Conservation (phyloP, 139 green algal species). For the Bryopsis sp. region DNA sequence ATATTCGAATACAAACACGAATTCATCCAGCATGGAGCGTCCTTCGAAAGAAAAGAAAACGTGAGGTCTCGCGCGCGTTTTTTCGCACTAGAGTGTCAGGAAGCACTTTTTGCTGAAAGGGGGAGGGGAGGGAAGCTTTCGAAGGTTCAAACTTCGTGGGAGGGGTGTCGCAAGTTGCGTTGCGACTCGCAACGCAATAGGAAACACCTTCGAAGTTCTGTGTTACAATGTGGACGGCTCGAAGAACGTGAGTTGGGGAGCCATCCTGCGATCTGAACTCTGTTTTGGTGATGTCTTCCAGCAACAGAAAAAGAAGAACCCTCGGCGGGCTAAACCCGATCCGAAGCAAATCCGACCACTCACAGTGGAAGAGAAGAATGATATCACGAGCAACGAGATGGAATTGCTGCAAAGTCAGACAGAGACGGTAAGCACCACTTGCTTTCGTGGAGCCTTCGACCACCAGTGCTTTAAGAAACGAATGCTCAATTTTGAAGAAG, state of each 20-base stretch:
- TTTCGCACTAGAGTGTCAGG: neutral
- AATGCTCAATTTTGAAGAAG: constrained; percentile 1
- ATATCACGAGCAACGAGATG: constrained; percentile 48
- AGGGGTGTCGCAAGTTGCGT: too few species aligned
- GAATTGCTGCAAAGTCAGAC: constrained; percentile 50
- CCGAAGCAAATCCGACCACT: constrained; percentile 25
- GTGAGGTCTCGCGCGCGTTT: neutral
- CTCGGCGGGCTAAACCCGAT: constrained; percentile 14
- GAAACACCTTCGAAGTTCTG: neutral
- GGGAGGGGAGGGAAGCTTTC: too few species aligned
- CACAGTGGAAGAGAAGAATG: constrained; percentile 56
- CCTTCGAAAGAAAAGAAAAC: neutral
- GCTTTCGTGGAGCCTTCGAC: neutral
- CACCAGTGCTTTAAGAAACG: neutral
- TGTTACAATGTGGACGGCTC: neutral
- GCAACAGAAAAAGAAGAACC: constrained; percentile 31
- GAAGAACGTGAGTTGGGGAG: neutral
- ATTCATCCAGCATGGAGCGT: neutral
- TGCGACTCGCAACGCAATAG: neutral
- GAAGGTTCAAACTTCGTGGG: too few species aligned
- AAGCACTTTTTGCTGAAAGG: too few species aligned
- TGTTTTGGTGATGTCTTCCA: neutral
- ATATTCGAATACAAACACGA: neutral
- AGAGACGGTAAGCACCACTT: constrained; percentile 21
- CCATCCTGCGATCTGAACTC: neutral